Evolutionary conservation across 805 yeast genomes (phyloP), one percentile per base, ranked within the genome.

Genomic region (Kregervanrija delftensis): DNA sequence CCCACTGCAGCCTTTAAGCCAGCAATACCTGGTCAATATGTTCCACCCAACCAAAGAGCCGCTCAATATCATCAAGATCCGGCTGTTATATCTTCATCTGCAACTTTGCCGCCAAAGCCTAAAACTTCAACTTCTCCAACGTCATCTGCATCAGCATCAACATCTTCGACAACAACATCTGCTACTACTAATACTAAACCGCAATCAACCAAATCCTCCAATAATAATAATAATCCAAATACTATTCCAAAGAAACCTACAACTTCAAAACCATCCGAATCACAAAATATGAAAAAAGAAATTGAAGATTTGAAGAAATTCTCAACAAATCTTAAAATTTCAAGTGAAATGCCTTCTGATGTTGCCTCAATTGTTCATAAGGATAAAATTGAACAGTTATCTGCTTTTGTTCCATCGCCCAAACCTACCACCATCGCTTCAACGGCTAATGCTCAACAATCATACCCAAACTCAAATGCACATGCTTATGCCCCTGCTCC

Each of bases 291-390:
- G 44, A 73, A 67, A 52, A 74, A 77, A 49, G 88, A 83, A 59
- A 74, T 84, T 50, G 81, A 81, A 50, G 77, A 86, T 10, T 69
- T 87, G 45, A 79, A 77, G 50, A 86, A 85, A 57, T 89, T 90
- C 59, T 78, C 95, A 35, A 87, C 86, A 40, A 84, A 77, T 53
- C 86, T 87, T 64, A 86, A 86, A 63, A 77, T 89, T 30, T 59
- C 61, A 13, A 42, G 56, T 11, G 56, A 60, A 30, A 50, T 60
- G 43, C 91, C 95, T 8, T 63, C 71, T 14, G 89, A 83, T 54
- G 67, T 81, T 48, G 65, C 83, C 49, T 89, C 93, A 8, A 81
- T 84, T 14, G 65, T 83, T 31, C 67, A 90, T 9, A 81, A 85
- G 61, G 85, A 81, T 52, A 78, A 22, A 22, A 22, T 22, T 22